These are phyloP conservation scores for Phytopythium ostracodes DNA, from an alignment of 352 stramenopile species.

Conservation along the genomic window DNA sequence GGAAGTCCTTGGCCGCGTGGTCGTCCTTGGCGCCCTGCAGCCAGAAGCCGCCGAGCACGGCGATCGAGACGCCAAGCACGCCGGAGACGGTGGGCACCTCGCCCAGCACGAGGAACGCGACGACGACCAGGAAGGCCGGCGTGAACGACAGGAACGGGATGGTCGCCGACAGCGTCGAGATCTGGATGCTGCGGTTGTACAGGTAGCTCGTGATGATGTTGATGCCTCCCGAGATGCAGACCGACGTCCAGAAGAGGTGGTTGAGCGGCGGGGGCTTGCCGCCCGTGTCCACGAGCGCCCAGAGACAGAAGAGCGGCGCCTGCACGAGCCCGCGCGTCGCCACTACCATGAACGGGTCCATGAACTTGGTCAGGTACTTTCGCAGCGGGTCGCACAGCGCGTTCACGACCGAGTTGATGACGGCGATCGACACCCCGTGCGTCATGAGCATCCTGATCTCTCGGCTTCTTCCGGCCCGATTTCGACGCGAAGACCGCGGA, in stretches of 20 bases:
- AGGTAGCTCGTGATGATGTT: slow-evolving; percentile 83
- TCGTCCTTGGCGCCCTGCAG: slow-evolving; percentile 52
- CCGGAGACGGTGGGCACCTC: slow-evolving; percentile 66
- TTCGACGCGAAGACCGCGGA: not conserved
- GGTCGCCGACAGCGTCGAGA: slow-evolving; percentile 73
- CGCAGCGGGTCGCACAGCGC: slow-evolving; percentile 76
- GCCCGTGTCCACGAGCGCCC: slow-evolving; percentile 53
- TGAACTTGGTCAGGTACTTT: slow-evolving; percentile 82
- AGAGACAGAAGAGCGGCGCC: slow-evolving; percentile 63
- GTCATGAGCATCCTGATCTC: slow-evolving; percentile 43
- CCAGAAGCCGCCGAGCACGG: slow-evolving; percentile 72
- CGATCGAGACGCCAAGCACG: slow-evolving; percentile 61
- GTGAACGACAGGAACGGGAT: slow-evolving; percentile 82
- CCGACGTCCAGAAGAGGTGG: slow-evolving; percentile 76
- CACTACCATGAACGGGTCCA: slow-evolving; percentile 80
- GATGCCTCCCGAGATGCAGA: slow-evolving; percentile 66
- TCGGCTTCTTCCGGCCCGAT: not conserved
- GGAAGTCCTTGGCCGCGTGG: slow-evolving; percentile 37
- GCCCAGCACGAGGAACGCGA: slow-evolving; percentile 70
- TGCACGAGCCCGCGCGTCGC: slow-evolving; percentile 65
- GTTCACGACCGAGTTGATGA: slow-evolving; percentile 79
- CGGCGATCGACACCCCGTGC: slow-evolving; percentile 65
- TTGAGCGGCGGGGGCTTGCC: slow-evolving; percentile 59
- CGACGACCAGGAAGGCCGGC: slow-evolving; percentile 66
- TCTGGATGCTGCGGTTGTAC: slow-evolving; percentile 82